Evolutionary conservation across 2,329 filamentous ascomycete species (phyloP), one percentile per base, ranked within the genome.

Genomic region (Penicillium sp.): DNA sequence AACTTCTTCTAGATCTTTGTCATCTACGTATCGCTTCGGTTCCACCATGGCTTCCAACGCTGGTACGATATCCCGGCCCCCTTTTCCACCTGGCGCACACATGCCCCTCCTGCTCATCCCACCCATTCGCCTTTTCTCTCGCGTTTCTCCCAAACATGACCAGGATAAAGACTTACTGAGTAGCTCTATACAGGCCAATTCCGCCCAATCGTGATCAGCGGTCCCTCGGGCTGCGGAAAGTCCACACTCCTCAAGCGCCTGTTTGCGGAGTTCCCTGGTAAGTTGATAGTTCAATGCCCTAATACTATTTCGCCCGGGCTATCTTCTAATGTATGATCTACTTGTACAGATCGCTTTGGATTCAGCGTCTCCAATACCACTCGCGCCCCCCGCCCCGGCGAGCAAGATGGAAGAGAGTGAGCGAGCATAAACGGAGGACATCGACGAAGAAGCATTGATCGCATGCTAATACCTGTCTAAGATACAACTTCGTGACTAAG

Each of bases 361-460:
- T 54, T 54, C 38, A 54, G 52, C n/a, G 52, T 54, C 4, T 54
- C 52, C 5, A 54, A 97, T 82, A 97, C 93, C 7, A 97, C 93
- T 30, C 89, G 93, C 40, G 70, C 79, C 1, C 93, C 93, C 1
- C 88, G 93, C 26, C 80, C 84, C 2, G 90, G 89, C 71, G 93
- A 97, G 79, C 71, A 85, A 66, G 77, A 94, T 73, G 92, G 91
- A 72, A 82, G 86, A 45, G 87, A 96, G 78, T 97, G 35, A 53
- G 45, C 13, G 45, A 48, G 14, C 25, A 48, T 7, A 10, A 48
- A 0, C 14, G 14, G 10, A 48, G 1, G 10, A 30, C 1, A 8
- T 1, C 10, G 4, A 16, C 30, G 26, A 16, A 28, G 26, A 48
- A 30, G 45, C 45, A 30, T n/a, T n/a, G 37, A 53, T 42, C 35